Percentiles rank a stretch among this genome's conserved stretches.
These are phyloP conservation scores for Talaromyces wortmannii DNA, from an alignment of 495 filamentous ascomycete species.

Conservation along the genomic window DNA sequence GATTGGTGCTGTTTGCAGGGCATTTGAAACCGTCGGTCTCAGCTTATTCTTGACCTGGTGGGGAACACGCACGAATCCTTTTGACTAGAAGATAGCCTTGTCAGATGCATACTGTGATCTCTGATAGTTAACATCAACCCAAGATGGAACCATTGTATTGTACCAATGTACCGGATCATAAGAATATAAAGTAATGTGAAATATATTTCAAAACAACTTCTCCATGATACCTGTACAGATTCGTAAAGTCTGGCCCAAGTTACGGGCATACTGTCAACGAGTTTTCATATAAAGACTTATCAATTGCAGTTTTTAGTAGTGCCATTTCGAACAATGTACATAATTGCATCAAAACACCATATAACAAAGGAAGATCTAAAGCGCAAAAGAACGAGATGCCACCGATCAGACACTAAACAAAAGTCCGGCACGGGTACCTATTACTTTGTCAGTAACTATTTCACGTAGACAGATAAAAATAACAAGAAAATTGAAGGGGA, in stretches of 20 bases:
- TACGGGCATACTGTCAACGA: too few species aligned
- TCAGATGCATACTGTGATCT: too few species aligned
- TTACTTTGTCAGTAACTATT: not conserved
- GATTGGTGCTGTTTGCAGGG: constrained; percentile 70
- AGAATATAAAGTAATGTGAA: not conserved
- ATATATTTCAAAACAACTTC: not conserved
- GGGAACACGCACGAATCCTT: constrained; percentile 88
- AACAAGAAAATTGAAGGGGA: not conserved
- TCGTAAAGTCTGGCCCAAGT: not conserved
- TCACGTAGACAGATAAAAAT: too few species aligned
- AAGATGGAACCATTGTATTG: too few species aligned
- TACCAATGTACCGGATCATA: not conserved
- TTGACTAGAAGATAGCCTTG: constrained; percentile 39
- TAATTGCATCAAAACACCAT: not conserved
- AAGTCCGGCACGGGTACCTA: constrained; percentile 50
- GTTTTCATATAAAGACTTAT: too few species aligned
- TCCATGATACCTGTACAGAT: not conserved
- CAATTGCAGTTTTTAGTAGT: not conserved
- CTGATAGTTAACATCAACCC: too few species aligned
- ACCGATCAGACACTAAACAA: constrained; percentile 24
- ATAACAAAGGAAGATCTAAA: not conserved
- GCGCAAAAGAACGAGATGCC: not conserved
- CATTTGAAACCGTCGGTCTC: constrained; percentile 90
- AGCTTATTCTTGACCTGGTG: constrained; percentile 93
- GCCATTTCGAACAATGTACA: not conserved